phyloP scores from a whole-genome alignment of 2,329 filamentous ascomycete genomes.

The Monilinia vaccinii-corymbosi region DNA sequence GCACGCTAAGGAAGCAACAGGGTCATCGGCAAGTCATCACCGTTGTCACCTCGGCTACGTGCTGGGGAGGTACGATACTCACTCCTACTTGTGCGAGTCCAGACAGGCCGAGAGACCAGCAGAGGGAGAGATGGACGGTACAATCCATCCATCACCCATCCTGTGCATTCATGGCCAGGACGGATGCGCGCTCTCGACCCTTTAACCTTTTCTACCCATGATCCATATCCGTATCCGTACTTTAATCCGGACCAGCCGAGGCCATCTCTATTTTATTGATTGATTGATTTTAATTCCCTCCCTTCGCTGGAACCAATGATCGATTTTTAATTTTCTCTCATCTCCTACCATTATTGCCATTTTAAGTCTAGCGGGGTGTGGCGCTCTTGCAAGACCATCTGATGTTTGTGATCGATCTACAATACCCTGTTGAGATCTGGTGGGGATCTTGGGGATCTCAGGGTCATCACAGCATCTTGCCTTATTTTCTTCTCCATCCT shows the following conservation, averaged over 20 bases:
- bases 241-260: not conserved
- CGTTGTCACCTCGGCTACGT: constrained; percentile 1
- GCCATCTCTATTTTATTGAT: not conserved
- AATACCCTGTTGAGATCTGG: not conserved
- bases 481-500: no score
- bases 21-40: constrained; percentile 3
- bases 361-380: not conserved
- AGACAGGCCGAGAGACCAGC: no score
- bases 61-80: not conserved
- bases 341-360: not conserved
- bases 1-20: not conserved
- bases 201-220: not conserved
- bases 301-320: no score
- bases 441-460: not conserved
- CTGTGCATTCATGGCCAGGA: no score
- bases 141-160: not conserved
- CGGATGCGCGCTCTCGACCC: not conserved
- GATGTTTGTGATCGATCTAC: not conserved
- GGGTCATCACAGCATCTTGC: not conserved
- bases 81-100: not conserved
- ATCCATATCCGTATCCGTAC: not conserved
- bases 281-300: no score
- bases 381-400: not conserved
- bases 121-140: no score
- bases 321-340: not conserved